A percentile compares a stretch with the other conserved stretches of the same genome.
phyloP scores from a whole-genome alignment of 768 basidiomycete genomes.

The Pleurotus tuber-regium region DNA sequence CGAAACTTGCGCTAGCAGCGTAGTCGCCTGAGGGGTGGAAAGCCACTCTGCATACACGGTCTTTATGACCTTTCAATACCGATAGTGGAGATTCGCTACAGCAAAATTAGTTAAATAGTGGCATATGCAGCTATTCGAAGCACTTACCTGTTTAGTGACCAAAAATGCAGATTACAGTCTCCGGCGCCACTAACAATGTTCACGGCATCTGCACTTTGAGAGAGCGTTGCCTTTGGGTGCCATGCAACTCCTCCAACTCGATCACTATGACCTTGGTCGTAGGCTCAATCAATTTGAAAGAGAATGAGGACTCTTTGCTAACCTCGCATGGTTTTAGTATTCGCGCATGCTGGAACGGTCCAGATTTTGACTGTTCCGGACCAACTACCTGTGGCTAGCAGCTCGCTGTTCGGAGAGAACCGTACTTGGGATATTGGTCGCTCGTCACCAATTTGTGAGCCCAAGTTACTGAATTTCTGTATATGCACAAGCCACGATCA shows the following conservation, averaged over 20 bases:
- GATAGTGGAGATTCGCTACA: conserved; percentile 83
- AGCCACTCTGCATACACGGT: conserved; percentile 88
- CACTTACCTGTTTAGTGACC: conserved; percentile 80
- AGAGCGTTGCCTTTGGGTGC: conserved; percentile 90
- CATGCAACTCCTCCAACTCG: conserved; percentile 95
- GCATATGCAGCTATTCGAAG: neutral
- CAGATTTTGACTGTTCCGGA: conserved; percentile 93
- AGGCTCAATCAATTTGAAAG: conserved; percentile 11
- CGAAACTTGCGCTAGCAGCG: conserved; percentile 92
- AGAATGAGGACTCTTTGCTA: conserved; percentile 11
- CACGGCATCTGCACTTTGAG: conserved; percentile 57
- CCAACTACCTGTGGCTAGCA: conserved; percentile 94
- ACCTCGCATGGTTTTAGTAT: conserved; percentile 75
- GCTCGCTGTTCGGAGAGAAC: conserved; percentile 87
- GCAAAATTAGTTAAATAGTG: neutral
- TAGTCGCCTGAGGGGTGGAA: conserved; percentile 97
- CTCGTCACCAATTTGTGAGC: conserved; percentile 97
- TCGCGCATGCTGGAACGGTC: conserved; percentile 91
- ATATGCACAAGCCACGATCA: neutral
- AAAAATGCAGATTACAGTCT: conserved; percentile 82
- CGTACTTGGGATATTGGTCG: conserved; percentile 92
- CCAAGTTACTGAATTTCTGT: conserved; percentile 87
- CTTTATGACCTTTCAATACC: conserved; percentile 83
- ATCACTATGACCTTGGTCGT: conserved; percentile 72
- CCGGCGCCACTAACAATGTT: conserved; percentile 92